A percentile compares a stretch with the other conserved stretches of the same genome.
Conservation (phyloP, 2,329 filamentous ascomycete species). For the Penicillium sp. region DNA sequence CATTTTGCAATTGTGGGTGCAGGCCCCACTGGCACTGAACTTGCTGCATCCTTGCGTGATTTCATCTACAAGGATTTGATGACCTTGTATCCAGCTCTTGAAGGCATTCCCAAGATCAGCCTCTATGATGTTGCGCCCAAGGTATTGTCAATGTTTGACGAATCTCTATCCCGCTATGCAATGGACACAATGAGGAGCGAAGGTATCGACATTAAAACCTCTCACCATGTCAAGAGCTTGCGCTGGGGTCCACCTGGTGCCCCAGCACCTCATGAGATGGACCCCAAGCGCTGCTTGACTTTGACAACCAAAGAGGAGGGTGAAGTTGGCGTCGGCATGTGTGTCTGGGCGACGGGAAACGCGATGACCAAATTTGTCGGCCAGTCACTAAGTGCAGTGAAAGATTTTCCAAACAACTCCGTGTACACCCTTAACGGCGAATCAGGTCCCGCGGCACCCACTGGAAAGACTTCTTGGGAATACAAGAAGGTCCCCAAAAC, state of each 20-base stretch:
- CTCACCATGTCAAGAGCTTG: constrained; percentile 62
- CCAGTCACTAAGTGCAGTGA: constrained; percentile 37
- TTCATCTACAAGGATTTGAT: constrained; percentile 62
- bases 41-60: constrained; percentile 64
- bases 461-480: constrained; percentile 49
- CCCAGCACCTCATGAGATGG: constrained; percentile 45
- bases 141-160: constrained; percentile 66
- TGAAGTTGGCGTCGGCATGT: constrained; percentile 65
- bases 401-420: constrained; percentile 42
- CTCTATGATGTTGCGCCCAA: constrained; percentile 67
- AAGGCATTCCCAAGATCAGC: constrained; percentile 58
- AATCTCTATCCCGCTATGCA: constrained; percentile 62
- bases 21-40: constrained; percentile 62
- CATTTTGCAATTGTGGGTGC: constrained; percentile 67
- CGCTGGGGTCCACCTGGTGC: constrained; percentile 56
- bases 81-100: constrained; percentile 59
- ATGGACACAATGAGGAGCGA: constrained; percentile 61
- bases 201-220: constrained; percentile 64
- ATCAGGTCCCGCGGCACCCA: constrained; percentile 15
- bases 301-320: constrained; percentile 64
- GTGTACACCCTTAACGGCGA: constrained; percentile 34
- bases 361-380: constrained; percentile 44
- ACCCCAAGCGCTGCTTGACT: constrained; percentile 56
- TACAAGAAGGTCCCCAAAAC: constrained; percentile 56
- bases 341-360: constrained; percentile 60